These are phyloP conservation scores for Diplodia intermedia DNA, from an alignment of 2,329 filamentous ascomycete genomes.

Conservation along the genomic window DNA sequence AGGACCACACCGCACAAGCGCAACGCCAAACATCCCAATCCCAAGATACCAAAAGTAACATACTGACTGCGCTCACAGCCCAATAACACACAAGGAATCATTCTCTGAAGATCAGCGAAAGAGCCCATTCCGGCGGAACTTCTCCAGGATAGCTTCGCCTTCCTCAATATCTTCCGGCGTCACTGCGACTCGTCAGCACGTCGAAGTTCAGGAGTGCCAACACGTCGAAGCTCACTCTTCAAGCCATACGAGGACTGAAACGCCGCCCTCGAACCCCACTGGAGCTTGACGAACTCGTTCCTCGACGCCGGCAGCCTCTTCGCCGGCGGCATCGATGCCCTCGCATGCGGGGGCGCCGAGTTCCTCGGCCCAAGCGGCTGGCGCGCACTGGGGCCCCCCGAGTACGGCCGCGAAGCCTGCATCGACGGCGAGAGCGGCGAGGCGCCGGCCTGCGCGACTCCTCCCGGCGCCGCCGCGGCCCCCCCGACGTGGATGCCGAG, in stretches of 20 bases:
- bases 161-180: conserved; percentile 20
- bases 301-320: conserved; percentile 2
- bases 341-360: conserved; percentile 2
- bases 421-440: conserved; percentile 10
- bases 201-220: not conserved
- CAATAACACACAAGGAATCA: not conserved
- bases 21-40: not conserved
- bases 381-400: not conserved
- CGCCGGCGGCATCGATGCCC: not conserved
- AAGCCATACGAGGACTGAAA: conserved; percentile 25
- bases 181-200: conserved; percentile 1
- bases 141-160: conserved; percentile 16
- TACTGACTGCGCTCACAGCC: not conserved
- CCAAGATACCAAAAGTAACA: conserved; percentile 4
- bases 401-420: conserved; percentile 4
- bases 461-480: not conserved
- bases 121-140: conserved; percentile 6
- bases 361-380: conserved; percentile 5
- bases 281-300: conserved; percentile 19
- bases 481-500: conserved; percentile 13
- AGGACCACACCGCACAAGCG: not conserved
- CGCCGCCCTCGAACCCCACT: conserved; percentile 15
- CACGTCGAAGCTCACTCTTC: conserved; percentile 6
- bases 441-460: too few species aligned
- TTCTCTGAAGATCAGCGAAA: conserved; percentile 6